phyloP scores from a whole-genome alignment of 2,329 filamentous ascomycete genomes.

The Dothideomycetes sp. region DNA sequence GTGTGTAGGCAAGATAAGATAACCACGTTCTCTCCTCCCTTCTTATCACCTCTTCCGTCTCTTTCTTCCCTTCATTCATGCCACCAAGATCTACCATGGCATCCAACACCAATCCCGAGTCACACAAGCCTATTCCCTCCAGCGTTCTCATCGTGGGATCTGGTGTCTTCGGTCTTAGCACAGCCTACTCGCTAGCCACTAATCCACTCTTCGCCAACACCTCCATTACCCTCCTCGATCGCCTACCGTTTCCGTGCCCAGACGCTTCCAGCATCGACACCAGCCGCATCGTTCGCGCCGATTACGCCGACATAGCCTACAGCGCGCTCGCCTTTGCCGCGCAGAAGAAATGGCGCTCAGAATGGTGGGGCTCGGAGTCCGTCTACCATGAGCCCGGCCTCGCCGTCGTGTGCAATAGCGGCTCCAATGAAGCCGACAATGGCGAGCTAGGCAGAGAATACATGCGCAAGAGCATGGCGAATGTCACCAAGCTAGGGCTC shows the following conservation, averaged over 20 bases:
- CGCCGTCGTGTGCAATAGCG: conserved; percentile 44
- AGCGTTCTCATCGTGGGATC: conserved; percentile 39
- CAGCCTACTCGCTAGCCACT: conserved; percentile 58
- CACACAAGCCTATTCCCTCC: conserved; percentile 20
- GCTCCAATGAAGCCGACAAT: conserved; percentile 20
- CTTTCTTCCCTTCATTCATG: neutral
- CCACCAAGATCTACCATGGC: neutral
- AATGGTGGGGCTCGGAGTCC: conserved; percentile 44
- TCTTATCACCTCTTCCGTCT: neutral
- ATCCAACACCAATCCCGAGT: neutral
- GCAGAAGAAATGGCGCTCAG: conserved; percentile 57
- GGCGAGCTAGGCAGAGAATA: conserved; percentile 38
- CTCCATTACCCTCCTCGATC: conserved; percentile 47
- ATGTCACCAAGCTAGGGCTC: conserved; percentile 44
- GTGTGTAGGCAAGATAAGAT: too few species aligned
- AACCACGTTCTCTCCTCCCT: too few species aligned
- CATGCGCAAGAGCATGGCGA: conserved; percentile 48
- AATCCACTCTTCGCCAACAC: conserved; percentile 42
- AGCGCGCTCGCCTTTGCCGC: conserved; percentile 61
- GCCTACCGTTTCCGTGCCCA: conserved; percentile 45
- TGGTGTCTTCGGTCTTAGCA: conserved; percentile 49
- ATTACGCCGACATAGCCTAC: conserved; percentile 76
- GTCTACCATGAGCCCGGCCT: conserved; percentile 63
- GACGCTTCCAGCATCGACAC: conserved; percentile 42
- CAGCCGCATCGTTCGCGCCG: conserved; percentile 54